Evolutionary conservation across 1,284 basidiomycete genomes (phyloP).

Genomic region (Fomitopsis pinicola): DNA sequence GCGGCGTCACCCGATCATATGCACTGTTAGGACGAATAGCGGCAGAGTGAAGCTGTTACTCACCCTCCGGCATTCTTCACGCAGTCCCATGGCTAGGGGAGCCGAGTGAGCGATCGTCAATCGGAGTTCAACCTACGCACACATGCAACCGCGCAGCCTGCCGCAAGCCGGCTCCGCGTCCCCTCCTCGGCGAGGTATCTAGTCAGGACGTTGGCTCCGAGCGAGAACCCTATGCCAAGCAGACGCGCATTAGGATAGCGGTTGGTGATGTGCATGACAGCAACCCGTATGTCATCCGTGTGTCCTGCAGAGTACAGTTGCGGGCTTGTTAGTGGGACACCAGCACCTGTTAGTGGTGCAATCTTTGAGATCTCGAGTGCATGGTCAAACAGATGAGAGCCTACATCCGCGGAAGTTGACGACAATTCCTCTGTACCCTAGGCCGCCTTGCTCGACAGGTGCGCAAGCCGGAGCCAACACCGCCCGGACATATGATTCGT

Average conservation of each 20-base stretch:
- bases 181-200: constrained; percentile 90
- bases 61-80: constrained; percentile 54
- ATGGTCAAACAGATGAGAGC: constrained; percentile 5
- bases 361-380: constrained; percentile 2
- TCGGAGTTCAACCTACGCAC: constrained; percentile 38
- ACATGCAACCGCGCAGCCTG: constrained; percentile 79
- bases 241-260: constrained; percentile 80
- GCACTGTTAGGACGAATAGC: background rate
- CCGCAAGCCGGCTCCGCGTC: constrained; percentile 66
- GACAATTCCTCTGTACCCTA: constrained; percentile 86
- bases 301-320: constrained; percentile 86
- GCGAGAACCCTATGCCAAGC: constrained; percentile 88
- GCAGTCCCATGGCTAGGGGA: constrained; percentile 72
- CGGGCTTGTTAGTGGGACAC: constrained; percentile 74
- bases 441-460: constrained; percentile 67
- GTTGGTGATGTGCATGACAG: constrained; percentile 73
- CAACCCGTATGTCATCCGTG: constrained; percentile 84
- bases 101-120: background rate
- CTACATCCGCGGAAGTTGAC: constrained; percentile 92
- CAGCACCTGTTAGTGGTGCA: constrained; percentile 53
- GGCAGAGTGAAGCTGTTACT: constrained; percentile 19
- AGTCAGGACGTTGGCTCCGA: constrained; percentile 92
- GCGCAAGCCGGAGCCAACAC: constrained; percentile 70
- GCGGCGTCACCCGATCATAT: background rate
- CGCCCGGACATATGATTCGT: constrained; percentile 86